Evolutionary conservation across 2,329 filamentous ascomycete species (phyloP), one percentile per base, ranked within the genome.

Genomic region (Pseudogymnoascus sp.): DNA sequence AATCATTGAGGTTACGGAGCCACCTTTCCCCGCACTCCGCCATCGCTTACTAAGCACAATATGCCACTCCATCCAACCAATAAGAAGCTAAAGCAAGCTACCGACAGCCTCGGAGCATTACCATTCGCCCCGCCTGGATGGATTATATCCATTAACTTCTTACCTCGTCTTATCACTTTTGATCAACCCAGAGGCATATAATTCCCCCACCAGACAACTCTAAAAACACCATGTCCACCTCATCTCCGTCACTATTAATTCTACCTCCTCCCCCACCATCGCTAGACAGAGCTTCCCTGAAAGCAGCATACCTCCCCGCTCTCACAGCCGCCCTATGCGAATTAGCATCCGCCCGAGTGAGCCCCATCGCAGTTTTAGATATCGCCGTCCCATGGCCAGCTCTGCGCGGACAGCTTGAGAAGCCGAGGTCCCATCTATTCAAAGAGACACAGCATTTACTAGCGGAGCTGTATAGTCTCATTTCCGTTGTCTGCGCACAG

Each of bases 401-500:
- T 6, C 81, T 83, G 19, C 76, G 76, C 33, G 77, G 78, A 24
- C 75, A 77, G 22, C 75, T 76, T 31, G 79, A 82, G 53, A 81
- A 83, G 68, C 78, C 82, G 24, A 77, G 84, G 53, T 78, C 84
- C 16, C 53, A 69, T 26, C 63, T 73, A n/a, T 96, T 92, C 82
- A 72, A 80, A 35, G 76, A 81, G n/a, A 83, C 87, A 0, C 91
- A 96, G 74, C 80, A 82, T n/a, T 79, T 93, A 4, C 77, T 97
- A 22, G 89, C 89, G 2, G 84, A 84, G 26, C 73, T 96, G 24
- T 98, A 98, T 79, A 86, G 87, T 70, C 81, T 97, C 60, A 79
- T 95, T 63, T 88, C 88, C 35, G 78, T 87, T 53, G 79, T 91
- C n/a, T 91, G 89, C 66, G 84, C 87, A 11, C 81, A 85, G 67